Conservation (phyloP, 2,329 filamentous ascomycete genomes). For the Cadophora sp. region DNA sequence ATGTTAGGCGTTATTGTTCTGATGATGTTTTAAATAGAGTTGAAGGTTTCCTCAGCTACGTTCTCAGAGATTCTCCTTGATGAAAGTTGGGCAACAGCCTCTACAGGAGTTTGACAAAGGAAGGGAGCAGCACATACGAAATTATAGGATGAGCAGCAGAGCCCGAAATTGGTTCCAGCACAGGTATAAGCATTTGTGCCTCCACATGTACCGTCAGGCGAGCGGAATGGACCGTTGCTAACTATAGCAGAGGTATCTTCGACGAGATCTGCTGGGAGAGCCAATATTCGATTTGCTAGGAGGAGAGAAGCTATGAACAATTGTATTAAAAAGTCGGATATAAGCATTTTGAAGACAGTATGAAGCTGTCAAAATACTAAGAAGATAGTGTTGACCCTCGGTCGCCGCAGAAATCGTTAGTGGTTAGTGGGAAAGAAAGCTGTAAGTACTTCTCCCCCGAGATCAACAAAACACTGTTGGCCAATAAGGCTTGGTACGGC, state of each 20-base stretch:
- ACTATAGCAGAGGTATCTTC: not conserved
- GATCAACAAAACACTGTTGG: too few species aligned
- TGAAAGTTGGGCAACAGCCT: not conserved
- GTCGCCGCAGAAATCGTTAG: not conserved
- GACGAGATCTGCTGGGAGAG: conserved; percentile 1
- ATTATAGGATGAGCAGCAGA: conserved; percentile 22
- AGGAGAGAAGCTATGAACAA: not conserved
- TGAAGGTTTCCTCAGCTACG: not conserved
- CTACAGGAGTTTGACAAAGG: not conserved
- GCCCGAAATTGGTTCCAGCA: conserved; percentile 15
- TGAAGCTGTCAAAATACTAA: not conserved
- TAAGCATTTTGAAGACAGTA: not conserved
- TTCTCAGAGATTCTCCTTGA: not conserved
- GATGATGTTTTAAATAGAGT: not conserved
- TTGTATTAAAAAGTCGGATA: not conserved
- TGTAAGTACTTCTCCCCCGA: not conserved
- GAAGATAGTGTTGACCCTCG: not conserved
- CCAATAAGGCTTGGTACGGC: too few species aligned
- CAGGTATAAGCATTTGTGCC: conserved; percentile 15
- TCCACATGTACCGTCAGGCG: conserved; percentile 24
- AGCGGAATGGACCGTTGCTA: not conserved
- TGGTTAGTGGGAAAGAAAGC: not conserved
- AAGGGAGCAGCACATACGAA: not conserved
- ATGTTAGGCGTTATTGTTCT: not conserved
- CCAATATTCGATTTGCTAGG: not conserved